Evolutionary conservation across 2,329 filamentous ascomycete genomes (phyloP).

Genomic region (Knoxdaviesia proteae): DNA sequence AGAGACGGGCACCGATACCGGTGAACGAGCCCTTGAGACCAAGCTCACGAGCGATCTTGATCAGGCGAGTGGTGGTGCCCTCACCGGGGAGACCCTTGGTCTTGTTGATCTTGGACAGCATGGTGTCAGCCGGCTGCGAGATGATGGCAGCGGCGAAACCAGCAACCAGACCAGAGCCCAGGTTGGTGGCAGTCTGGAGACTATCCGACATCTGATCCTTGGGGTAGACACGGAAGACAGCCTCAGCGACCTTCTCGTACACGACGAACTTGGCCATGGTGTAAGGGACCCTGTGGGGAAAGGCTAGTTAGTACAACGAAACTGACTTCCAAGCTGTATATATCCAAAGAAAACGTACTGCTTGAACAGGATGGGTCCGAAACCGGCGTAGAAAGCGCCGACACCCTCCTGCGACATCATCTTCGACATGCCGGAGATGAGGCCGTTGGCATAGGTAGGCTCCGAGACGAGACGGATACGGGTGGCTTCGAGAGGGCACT

Average conservation of each 20-base stretch:
- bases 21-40: conserved; percentile 58
- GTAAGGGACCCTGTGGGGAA: conserved; percentile 50
- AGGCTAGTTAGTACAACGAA: too few species aligned
- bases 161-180: conserved; percentile 31
- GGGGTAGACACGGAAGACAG: conserved; percentile 46
- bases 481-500: conserved; percentile 75
- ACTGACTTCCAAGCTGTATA: too few species aligned
- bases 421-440: conserved; percentile 62
- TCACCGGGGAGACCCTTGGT: conserved; percentile 72
- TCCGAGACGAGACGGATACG: conserved; percentile 84
- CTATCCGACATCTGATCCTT: conserved; percentile 47
- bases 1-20: conserved; percentile 55
- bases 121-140: conserved; percentile 81
- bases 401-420: conserved; percentile 67
- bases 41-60: conserved; percentile 79
- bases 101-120: conserved; percentile 95
- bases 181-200: conserved; percentile 62
- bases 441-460: conserved; percentile 65
- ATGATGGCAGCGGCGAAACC: conserved; percentile 64
- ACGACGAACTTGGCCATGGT: conserved; percentile 93
- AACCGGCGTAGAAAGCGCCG: conserved; percentile 76
- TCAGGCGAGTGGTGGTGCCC: conserved; percentile 56
- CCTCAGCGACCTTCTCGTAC: conserved; percentile 71
- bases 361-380: conserved; percentile 72
- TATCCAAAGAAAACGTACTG: conserved; percentile 29